Evolutionary conservation across 371 early-diverging fungal genomes (phyloP), one percentile per base, ranked within the genome.

Genomic region (Coemansia sp.): DNA sequence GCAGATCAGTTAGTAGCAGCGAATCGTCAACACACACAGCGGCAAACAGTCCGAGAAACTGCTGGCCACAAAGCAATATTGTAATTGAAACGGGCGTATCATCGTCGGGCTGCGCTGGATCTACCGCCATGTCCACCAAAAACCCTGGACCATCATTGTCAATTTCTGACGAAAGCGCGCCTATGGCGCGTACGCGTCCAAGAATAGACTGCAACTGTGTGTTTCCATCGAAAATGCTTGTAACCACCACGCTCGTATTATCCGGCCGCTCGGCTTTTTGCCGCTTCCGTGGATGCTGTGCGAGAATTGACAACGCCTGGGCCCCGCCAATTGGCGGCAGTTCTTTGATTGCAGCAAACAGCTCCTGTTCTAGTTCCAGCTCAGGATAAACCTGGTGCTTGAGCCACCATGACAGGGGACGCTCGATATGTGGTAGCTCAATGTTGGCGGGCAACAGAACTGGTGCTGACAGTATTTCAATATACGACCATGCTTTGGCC

Each of bases 401-500:
- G 10, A 27, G 26, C 75, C 75, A 74, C 75, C 75, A 74, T 10
- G 67, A 66, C 16, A 74, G 24, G 24, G 62, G 63, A 0, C 57
- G 60, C 13, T 53, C 45, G 0, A 50, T 24, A 13, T 27, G 48
- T 0, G 73, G 66, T n/a, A 61, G n/a, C 7, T 14, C 21, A 2
- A 66, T 24, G 7, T 31, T 13, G 13, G 16, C 39, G 7, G 66
- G 59, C n/a, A 74, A 14, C 3, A 67, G 34, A 14, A 74, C 56
- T 22, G 74, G 74, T 5, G 67, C 29, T 4, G 61, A 63, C 16
- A 67, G 37, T 1, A 72, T 55, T 21, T 75, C 75, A 7, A 75
- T 67, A 31, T 59, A 67, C 5, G 68, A 53, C 53, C 64, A 60
- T 3, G 67, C 57, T 6, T 22, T 39, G 3, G 56, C 24, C 7